phyloP scores from a whole-genome alignment of 2,329 filamentous ascomycete species.

The Colletotrichum truncatum region DNA sequence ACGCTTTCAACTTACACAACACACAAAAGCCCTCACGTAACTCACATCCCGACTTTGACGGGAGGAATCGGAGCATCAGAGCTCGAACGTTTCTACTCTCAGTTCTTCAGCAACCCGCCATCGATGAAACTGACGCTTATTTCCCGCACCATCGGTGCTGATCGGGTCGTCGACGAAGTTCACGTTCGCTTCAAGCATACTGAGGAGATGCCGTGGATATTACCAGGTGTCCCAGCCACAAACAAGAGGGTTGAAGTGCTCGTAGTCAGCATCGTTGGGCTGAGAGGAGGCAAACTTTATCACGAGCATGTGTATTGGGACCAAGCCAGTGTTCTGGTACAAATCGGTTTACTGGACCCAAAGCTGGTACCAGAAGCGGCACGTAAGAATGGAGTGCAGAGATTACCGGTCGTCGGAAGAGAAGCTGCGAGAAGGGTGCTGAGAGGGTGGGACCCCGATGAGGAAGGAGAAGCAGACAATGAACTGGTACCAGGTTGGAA shows the following conservation, averaged over 20 bases:
- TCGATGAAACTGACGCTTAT: conserved; percentile 69
- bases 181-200: conserved; percentile 67
- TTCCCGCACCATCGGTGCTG: conserved; percentile 70
- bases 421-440: conserved; percentile 48
- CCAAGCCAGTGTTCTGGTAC: conserved; percentile 66
- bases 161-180: conserved; percentile 73
- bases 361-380: conserved; percentile 45
- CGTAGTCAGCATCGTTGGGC: conserved; percentile 66
- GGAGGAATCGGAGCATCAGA: conserved; percentile 70
- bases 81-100: conserved; percentile 70
- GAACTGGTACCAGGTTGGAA: conserved; percentile 48
- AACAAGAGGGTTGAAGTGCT: conserved; percentile 61
- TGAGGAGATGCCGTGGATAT: conserved; percentile 66
- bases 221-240: conserved; percentile 68
- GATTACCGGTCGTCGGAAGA: conserved; percentile 49
- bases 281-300: conserved; percentile 67
- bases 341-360: conserved; percentile 64
- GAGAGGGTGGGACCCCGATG: conserved; percentile 42
- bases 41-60: conserved; percentile 71
- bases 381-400: conserved; percentile 43
- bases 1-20: conserved; percentile 70
- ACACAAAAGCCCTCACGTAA: conserved; percentile 73
- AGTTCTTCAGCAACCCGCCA: conserved; percentile 72
- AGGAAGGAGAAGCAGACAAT: conserved; percentile 54
- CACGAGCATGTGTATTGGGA: conserved; percentile 75